Conservation (phyloP, 2,329 filamentous ascomycete genomes). For the Ploettnerulaceae sp. region DNA sequence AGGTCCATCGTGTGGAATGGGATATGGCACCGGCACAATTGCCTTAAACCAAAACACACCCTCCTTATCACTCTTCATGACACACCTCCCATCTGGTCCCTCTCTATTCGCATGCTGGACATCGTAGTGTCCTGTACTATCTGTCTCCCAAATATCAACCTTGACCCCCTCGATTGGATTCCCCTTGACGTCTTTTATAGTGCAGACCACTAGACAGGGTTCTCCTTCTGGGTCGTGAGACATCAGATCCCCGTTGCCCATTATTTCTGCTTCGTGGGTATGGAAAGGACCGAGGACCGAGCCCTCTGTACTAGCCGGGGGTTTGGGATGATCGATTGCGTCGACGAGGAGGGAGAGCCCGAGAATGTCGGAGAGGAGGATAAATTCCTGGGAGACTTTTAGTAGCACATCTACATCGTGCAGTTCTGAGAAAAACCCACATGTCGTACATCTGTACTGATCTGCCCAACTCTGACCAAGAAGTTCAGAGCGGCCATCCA, state of each 20-base stretch:
- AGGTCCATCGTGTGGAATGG: constrained; percentile 78
- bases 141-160: constrained; percentile 83
- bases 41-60: constrained; percentile 82
- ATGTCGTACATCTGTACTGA: constrained; percentile 67
- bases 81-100: constrained; percentile 65
- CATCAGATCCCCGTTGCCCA: constrained; percentile 55
- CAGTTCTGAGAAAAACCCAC: constrained; percentile 38
- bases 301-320: constrained; percentile 63
- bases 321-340: constrained; percentile 79
- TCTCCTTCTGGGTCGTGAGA: constrained; percentile 65
- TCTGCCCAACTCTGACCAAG: constrained; percentile 67
- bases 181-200: constrained; percentile 59
- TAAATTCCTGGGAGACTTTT: constrained; percentile 57
- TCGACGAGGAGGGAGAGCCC: constrained; percentile 78
- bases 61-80: constrained; percentile 63
- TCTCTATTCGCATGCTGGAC: constrained; percentile 65
- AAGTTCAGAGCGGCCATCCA: constrained; percentile 74
- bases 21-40: constrained; percentile 79
- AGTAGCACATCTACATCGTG: not conserved
- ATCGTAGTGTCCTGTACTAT: constrained; percentile 75
- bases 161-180: constrained; percentile 60
- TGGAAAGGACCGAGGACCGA: constrained; percentile 81
- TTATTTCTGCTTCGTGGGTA: constrained; percentile 65
- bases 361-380: constrained; percentile 74
- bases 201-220: constrained; percentile 69